Evolutionary conservation across 2,329 filamentous ascomycete species (phyloP).

Genomic region (Westerdykella aurantiaca): DNA sequence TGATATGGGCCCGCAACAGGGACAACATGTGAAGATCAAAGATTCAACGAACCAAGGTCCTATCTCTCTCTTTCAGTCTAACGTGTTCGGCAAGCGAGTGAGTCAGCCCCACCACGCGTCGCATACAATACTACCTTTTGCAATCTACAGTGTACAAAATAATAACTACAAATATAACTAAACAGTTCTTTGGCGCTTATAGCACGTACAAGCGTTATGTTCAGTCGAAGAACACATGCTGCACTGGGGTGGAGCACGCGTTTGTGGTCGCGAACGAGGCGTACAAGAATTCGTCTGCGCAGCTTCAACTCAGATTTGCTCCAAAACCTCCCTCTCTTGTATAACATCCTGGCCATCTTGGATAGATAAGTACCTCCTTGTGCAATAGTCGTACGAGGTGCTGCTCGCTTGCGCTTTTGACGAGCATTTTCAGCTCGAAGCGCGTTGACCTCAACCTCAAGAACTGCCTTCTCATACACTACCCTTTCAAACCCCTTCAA

Average conservation of each 20-base stretch:
- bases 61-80: background rate
- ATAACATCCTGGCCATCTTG: background rate
- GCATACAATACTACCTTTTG: background rate
- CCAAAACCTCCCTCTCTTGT: background rate
- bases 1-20: too few relatives aligned
- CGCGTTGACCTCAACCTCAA: background rate
- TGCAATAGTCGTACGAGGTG: background rate
- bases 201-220: background rate
- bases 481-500: background rate
- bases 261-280: too few relatives aligned
- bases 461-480: background rate
- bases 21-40: too few relatives aligned
- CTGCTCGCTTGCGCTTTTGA: background rate
- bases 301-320: background rate
- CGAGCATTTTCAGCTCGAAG: background rate
- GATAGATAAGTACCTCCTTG: background rate
- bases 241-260: too few relatives aligned
- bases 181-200: background rate
- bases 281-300: background rate
- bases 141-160: background rate
- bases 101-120: background rate
- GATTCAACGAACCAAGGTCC: too few relatives aligned
- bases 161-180: background rate
- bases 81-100: background rate
- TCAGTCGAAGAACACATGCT: background rate